Evolutionary conservation across 305 asterid species (phyloP).

Genomic region (Coffea humblotiana): DNA sequence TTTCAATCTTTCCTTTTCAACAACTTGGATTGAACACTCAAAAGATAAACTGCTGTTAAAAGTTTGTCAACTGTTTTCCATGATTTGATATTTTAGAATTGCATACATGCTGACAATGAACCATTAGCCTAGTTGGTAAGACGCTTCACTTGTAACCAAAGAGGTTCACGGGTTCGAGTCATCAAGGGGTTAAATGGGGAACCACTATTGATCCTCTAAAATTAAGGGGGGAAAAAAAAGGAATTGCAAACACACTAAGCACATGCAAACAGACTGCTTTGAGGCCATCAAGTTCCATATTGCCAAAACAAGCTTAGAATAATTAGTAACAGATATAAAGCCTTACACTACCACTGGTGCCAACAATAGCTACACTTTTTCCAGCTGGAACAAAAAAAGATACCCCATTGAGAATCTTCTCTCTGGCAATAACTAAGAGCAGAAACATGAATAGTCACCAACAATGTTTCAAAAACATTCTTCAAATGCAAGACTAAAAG

Average conservation of each 20-base stretch:
- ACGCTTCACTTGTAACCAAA: too few species aligned
- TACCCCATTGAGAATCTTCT: conserved; percentile 91
- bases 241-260: not conserved
- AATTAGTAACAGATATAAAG: conserved; percentile 18
- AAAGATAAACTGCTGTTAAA: not conserved
- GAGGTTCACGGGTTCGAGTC: too few species aligned
- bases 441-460: conserved; percentile 30
- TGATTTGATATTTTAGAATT: not conserved
- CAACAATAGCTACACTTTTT: conserved; percentile 97
- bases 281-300: not conserved
- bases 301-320: conserved; percentile 9
- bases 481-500: not conserved
- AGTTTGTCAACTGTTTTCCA: not conserved
- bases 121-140: too few species aligned
- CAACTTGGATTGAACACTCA: not conserved
- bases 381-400: conserved; percentile 96
- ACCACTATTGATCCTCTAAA: too few species aligned
- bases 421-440: conserved; percentile 69
- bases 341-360: conserved; percentile 98
- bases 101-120: not conserved
- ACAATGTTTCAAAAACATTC: not conserved
- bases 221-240: too few species aligned
- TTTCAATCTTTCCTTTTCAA: not conserved
- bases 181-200: too few species aligned
- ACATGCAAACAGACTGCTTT: not conserved